A percentile compares a stretch with the other conserved stretches of the same genome.
Conservation (phyloP, 805 yeast genomes). For the Saccharomycopsis fibuligera region DNA sequence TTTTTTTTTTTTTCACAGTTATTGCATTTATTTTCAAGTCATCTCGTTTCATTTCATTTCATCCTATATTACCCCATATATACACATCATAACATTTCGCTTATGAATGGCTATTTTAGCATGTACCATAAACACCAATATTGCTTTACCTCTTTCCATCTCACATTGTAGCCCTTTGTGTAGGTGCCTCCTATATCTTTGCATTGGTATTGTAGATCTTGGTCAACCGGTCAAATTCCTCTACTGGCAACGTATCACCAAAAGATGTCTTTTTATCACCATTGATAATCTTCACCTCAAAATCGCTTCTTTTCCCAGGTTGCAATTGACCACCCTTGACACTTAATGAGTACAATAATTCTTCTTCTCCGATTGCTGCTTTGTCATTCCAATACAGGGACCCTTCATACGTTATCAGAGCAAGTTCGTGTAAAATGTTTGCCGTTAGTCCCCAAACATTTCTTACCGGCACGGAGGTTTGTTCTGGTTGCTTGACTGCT, state of each 20-base stretch:
- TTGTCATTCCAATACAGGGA: conserved; percentile 25
- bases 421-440: conserved; percentile 66
- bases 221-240: conserved; percentile 38
- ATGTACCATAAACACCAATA: no score
- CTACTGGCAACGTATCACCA: conserved; percentile 37
- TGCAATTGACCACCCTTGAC: conserved; percentile 43
- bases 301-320: conserved; percentile 34
- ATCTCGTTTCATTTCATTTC: no score
- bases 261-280: conserved; percentile 37
- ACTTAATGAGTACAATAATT: conserved; percentile 40
- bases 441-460: conserved; percentile 85
- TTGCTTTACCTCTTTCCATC: no score
- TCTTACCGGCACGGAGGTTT: conserved; percentile 36
- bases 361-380: conserved; percentile 45
- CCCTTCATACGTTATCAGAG: conserved; percentile 46
- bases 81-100: no score
- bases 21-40: no score
- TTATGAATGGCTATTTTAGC: no score
- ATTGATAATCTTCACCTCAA: conserved; percentile 39
- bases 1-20: no score
- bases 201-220: conserved; percentile 31
- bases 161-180: no score
- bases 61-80: no score
- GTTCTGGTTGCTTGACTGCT: conserved; percentile 27
- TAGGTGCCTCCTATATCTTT: background rate